These are phyloP conservation scores for Papiliotrema fonsecae DNA, from an alignment of 1,284 basidiomycete species.

Conservation along the genomic window DNA sequence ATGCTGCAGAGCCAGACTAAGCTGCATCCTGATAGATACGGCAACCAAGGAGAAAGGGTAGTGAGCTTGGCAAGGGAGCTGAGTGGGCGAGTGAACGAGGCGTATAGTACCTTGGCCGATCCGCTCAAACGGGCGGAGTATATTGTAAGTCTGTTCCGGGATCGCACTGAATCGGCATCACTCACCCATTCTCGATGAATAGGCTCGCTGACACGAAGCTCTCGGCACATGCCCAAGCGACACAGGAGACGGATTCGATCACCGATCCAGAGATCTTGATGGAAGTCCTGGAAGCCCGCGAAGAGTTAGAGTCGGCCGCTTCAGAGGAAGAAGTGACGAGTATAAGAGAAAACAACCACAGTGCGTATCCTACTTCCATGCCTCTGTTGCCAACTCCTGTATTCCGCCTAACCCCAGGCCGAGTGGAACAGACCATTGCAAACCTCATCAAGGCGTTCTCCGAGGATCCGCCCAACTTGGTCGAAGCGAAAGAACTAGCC, in stretches of 20 bases:
- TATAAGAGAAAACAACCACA: slow-evolving; percentile 58
- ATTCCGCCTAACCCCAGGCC: slow-evolving; percentile 49
- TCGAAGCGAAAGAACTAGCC: slow-evolving; percentile 56
- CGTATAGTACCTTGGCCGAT: slow-evolving; percentile 41
- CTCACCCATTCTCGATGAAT: too few relatives aligned
- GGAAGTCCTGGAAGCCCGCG: slow-evolving; percentile 76
- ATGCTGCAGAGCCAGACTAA: slow-evolving; percentile 39
- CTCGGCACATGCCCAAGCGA: slow-evolving; percentile 56
- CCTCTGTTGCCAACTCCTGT: neutral
- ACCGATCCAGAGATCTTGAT: slow-evolving; percentile 68
- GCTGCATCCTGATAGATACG: slow-evolving; percentile 45
- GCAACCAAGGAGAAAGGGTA: slow-evolving; percentile 18
- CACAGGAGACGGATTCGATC: slow-evolving; percentile 68
- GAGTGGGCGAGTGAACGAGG: slow-evolving; percentile 42
- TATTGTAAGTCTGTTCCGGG: slow-evolving; percentile 30
- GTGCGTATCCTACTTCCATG: slow-evolving; percentile 49
- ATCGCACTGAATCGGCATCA: neutral
- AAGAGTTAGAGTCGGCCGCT: slow-evolving; percentile 66
- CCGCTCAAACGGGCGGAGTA: slow-evolving; percentile 46
- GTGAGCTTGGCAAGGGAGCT: slow-evolving; percentile 35
- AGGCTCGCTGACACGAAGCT: too few relatives aligned
- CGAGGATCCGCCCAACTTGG: slow-evolving; percentile 54
- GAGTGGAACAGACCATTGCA: slow-evolving; percentile 53
- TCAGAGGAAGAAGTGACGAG: slow-evolving; percentile 54
- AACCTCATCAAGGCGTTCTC: slow-evolving; percentile 57